Evolutionary conservation across 495 filamentous ascomycete species (phyloP).

Genomic region (Cudoniella acicularis): DNA sequence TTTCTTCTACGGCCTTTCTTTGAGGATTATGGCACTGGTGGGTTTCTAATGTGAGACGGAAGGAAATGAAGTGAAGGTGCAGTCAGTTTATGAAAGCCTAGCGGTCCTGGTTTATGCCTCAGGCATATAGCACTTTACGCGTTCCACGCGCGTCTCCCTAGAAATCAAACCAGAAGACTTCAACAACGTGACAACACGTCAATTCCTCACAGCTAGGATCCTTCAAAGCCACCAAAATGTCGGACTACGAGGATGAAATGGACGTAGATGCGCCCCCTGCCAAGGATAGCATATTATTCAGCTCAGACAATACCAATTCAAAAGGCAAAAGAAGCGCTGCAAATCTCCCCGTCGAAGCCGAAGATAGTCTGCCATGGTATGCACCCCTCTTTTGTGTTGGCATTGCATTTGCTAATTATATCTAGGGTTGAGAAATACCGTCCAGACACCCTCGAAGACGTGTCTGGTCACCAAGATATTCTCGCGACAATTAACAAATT

Average conservation of each 20-base stretch:
- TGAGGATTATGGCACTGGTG: too few species aligned
- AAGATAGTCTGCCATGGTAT: conserved; percentile 92
- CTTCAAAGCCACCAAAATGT: conserved; percentile 54
- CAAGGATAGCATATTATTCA: conserved; percentile 56
- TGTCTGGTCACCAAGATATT: conserved; percentile 97
- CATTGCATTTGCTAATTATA: conserved; percentile 11
- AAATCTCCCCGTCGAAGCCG: conserved; percentile 88
- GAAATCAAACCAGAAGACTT: too few species aligned
- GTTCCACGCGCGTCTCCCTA: too few species aligned
- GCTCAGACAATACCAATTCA: conserved; percentile 52
- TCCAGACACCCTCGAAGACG: conserved; percentile 81
- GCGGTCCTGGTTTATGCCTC: too few species aligned
- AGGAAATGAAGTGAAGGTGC: too few species aligned
- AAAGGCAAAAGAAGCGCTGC: conserved; percentile 91
- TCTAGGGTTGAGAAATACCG: conserved; percentile 97
- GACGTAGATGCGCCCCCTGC: conserved; percentile 69
- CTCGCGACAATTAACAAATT: conserved; percentile 96
- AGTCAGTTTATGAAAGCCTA: too few species aligned
- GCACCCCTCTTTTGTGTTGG: conserved; percentile 5
- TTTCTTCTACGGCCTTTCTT: too few species aligned
- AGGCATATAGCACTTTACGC: too few species aligned
- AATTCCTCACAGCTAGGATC: too few species aligned
- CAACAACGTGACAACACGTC: too few species aligned
- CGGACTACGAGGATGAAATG: conserved; percentile 89
- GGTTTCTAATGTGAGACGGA: too few species aligned